These are phyloP conservation scores for Podosphaera aphanis DNA, from an alignment of 2,329 filamentous ascomycete species.

Conservation along the genomic window DNA sequence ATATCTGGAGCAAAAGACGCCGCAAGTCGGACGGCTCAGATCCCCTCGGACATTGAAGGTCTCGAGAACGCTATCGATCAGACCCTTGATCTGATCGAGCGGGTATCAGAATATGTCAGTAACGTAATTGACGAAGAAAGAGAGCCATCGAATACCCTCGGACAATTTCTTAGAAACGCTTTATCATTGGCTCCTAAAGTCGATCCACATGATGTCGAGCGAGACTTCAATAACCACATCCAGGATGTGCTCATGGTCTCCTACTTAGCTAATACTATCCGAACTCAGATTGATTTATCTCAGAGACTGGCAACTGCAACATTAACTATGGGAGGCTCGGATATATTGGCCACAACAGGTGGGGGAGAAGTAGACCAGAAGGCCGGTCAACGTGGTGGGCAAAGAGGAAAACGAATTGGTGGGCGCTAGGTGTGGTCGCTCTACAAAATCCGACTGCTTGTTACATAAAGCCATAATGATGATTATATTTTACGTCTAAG, in stretches of 20 bases:
- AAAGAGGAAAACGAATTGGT: conserved; percentile 24
- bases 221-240: conserved; percentile 99
- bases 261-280: conserved; percentile 95
- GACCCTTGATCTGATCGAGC: conserved; percentile 71
- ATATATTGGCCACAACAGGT: conserved; percentile 17
- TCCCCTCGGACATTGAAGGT: conserved; percentile 74
- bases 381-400: conserved; percentile 21
- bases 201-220: conserved; percentile 69
- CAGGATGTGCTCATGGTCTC: conserved; percentile 96
- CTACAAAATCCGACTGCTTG: too few relatives aligned
- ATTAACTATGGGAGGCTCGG: conserved; percentile 31
- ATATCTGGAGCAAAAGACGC: conserved; percentile 60
- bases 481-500: too few relatives aligned
- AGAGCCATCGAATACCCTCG: conserved; percentile 70
- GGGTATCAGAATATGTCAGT: conserved; percentile 77
- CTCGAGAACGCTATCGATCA: conserved; percentile 70
- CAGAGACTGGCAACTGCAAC: conserved; percentile 75
- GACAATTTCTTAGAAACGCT: conserved; percentile 86
- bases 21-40: conserved; percentile 47
- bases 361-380: conserved; percentile 23
- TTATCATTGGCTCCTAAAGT: conserved; percentile 89
- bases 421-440: too few relatives aligned
- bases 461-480: too few relatives aligned
- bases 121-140: conserved; percentile 85
- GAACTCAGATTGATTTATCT: conserved; percentile 94